These are phyloP conservation scores for Cercophora sp. DNA, from an alignment of 495 filamentous ascomycete genomes.

Conservation along the genomic window DNA sequence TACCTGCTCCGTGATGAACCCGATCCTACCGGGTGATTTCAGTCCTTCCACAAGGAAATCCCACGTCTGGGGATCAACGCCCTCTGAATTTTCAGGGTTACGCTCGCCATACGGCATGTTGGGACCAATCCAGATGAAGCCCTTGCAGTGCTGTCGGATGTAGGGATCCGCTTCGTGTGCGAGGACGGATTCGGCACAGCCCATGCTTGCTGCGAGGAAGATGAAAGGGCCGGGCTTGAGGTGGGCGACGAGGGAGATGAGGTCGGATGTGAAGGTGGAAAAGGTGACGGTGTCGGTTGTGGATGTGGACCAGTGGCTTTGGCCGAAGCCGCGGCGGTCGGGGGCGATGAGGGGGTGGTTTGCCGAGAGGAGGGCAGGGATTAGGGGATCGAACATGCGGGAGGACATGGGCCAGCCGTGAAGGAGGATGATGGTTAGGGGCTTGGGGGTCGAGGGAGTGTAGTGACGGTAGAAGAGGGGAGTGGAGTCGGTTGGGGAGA, in stretches of 20 bases:
- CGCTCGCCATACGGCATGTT: conserved; percentile 17
- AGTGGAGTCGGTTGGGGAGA: conserved; percentile 7
- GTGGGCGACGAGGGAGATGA: conserved; percentile 8
- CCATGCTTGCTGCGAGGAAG: conserved; percentile 26
- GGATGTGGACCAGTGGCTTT: conserved; percentile 19
- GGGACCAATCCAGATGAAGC: conserved; percentile 18
- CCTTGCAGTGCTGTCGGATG: conserved; percentile 9
- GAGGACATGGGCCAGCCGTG: conserved; percentile 34
- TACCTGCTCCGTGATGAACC: not conserved
- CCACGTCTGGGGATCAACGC: not conserved
- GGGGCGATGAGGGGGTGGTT: conserved; percentile 24
- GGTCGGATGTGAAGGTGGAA: conserved; percentile 20
- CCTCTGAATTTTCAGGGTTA: not conserved
- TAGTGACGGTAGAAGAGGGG: conserved; percentile 21
- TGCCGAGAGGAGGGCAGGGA: conserved; percentile 24
- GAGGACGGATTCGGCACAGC: conserved; percentile 19
- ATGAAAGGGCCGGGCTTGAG: conserved; percentile 14
- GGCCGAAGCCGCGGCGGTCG: conserved; percentile 31
- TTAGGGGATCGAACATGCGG: conserved; percentile 25
- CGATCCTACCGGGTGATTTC: not conserved
- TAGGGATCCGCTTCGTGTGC: not conserved
- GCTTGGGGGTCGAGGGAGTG: conserved; percentile 7
- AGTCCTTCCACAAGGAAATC: not conserved
- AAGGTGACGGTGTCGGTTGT: conserved; percentile 14
- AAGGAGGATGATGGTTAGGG: conserved; percentile 25